These are phyloP conservation scores for Wickerhamiella azymoides DNA, from an alignment of 805 yeast species.

Conservation along the genomic window DNA sequence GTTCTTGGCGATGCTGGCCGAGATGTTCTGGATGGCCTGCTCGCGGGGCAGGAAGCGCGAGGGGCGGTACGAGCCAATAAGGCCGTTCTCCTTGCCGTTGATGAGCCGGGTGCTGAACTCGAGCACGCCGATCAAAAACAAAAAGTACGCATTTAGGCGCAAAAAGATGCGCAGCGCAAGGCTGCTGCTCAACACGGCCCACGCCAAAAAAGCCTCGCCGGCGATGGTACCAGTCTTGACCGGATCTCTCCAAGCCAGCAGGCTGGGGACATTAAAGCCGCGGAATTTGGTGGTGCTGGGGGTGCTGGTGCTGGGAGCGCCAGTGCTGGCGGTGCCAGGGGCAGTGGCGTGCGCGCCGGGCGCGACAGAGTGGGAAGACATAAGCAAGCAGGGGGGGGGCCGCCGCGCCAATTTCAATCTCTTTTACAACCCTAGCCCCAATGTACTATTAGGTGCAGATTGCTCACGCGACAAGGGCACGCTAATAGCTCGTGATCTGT, in stretches of 20 bases:
- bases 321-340: not conserved
- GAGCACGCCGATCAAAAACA: slow-evolving; percentile 52
- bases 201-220: slow-evolving; percentile 39
- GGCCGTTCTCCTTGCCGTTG: slow-evolving; percentile 54
- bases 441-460: not conserved
- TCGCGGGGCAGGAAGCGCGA: slow-evolving; percentile 31
- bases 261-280: slow-evolving; percentile 22
- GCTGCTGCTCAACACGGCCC: slow-evolving; percentile 29
- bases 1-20: slow-evolving; percentile 30
- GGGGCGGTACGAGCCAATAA: slow-evolving; percentile 65
- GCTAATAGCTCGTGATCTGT: too few relatives aligned
- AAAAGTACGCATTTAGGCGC: slow-evolving; percentile 38
- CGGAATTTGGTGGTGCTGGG: slow-evolving; percentile 10
- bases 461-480: slow-evolving; percentile 5
- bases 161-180: slow-evolving; percentile 22
- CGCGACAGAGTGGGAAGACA: not conserved
- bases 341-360: not conserved
- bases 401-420: not conserved
- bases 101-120: slow-evolving; percentile 63
- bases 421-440: slow-evolving; percentile 3
- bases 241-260: slow-evolving; percentile 69
- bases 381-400: not conserved
- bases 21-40: slow-evolving; percentile 28
- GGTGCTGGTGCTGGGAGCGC: slow-evolving; percentile 7
- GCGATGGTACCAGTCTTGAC: slow-evolving; percentile 55